Conservation (phyloP, 176 grass and related monocot genomes). For the Oryza brachyantha region DNA sequence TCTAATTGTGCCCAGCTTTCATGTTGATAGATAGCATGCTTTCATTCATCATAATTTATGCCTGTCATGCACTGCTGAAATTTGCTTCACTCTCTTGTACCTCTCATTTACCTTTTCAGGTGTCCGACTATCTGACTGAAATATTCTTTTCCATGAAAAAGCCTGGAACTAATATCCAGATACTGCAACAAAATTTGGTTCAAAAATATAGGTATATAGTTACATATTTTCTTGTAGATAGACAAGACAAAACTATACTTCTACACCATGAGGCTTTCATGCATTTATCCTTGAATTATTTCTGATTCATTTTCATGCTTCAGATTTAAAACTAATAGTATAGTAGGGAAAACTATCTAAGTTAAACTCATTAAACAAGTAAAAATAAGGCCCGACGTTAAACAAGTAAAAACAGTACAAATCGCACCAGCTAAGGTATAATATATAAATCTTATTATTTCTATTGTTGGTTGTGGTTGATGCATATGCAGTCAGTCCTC, state of each 20-base stretch:
- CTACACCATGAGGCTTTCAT: neutral
- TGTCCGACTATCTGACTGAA: slow-evolving; percentile 56
- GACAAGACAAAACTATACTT: neutral
- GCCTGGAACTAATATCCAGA: slow-evolving; percentile 91
- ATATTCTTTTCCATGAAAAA: slow-evolving; percentile 75
- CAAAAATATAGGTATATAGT: slow-evolving; percentile 64
- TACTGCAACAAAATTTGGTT: slow-evolving; percentile 86
- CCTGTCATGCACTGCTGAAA: neutral
- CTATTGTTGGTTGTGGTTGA: neutral
- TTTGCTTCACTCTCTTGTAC: slow-evolving; percentile 9
- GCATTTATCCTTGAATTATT: neutral
- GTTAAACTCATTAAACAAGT: neutral
- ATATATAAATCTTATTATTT: neutral
- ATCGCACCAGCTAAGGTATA: neutral
- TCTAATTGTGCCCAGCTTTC: slow-evolving; percentile 4
- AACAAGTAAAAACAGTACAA: neutral
- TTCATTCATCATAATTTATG: neutral
- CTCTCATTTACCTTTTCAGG: slow-evolving; percentile 46
- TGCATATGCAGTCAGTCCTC: neutral
- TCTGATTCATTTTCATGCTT: slow-evolving; percentile 21
- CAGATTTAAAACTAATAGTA: slow-evolving; percentile 4
- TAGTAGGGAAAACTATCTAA: neutral
- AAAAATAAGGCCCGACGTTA: too few relatives aligned
- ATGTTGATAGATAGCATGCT: neutral
- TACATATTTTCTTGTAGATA: neutral